Percentiles rank a stretch among this genome's conserved stretches.
These are phyloP conservation scores for Penicillium sp. DNA, from an alignment of 2,329 filamentous ascomycete genomes.

Conservation along the genomic window DNA sequence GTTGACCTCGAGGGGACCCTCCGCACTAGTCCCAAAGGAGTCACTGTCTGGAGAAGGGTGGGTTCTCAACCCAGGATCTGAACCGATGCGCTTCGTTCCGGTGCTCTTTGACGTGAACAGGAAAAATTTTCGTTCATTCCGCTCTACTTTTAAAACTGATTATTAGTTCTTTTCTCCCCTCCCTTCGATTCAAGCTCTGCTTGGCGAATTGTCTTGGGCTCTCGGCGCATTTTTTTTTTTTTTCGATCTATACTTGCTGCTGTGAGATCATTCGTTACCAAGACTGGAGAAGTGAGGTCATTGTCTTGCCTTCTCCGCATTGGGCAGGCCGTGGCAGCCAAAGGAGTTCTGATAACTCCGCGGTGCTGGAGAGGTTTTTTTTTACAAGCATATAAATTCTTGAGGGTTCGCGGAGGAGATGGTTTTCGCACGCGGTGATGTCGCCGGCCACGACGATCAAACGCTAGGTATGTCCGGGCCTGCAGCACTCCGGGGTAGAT, in stretches of 20 bases:
- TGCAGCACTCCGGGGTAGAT: background rate
- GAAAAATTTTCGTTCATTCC: background rate
- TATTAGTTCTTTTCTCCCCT: no score
- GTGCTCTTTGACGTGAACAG: background rate
- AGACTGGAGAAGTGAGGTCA: constrained; percentile 21
- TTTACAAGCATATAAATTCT: background rate
- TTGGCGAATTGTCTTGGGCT: background rate
- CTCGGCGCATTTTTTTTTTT: background rate
- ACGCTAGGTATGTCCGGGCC: constrained; percentile 16
- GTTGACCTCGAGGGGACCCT: constrained; percentile 2
- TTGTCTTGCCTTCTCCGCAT: constrained; percentile 5
- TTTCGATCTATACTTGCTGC: constrained; percentile 6
- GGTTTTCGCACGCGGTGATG: constrained; percentile 29
- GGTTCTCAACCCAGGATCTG: constrained; percentile 9
- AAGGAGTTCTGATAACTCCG: background rate
- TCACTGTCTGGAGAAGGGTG: constrained; percentile 28
- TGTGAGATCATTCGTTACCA: constrained; percentile 8
- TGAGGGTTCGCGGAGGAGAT: constrained; percentile 11
- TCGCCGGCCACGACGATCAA: constrained; percentile 24
- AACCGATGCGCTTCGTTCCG: background rate
- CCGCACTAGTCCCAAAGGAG: constrained; percentile 26
- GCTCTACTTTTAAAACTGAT: background rate
- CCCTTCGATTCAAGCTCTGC: background rate
- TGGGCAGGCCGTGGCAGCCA: constrained; percentile 1
- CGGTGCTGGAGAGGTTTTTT: background rate